Evolutionary conservation across 2,329 filamentous ascomycete genomes (phyloP).

Genomic region (Sclerotinia nivalis): DNA sequence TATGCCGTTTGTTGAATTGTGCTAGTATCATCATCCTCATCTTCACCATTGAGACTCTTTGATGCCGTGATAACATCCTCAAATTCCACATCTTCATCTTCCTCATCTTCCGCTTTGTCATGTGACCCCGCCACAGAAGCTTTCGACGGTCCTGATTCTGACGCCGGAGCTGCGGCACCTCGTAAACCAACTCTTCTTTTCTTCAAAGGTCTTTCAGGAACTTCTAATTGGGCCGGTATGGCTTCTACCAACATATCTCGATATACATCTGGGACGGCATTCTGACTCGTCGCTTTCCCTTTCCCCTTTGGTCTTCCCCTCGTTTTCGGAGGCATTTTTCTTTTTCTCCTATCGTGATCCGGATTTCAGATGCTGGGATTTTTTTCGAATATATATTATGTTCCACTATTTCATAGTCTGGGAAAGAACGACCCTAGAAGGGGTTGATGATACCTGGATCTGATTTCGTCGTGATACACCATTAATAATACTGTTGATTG

Average conservation of each 20-base stretch:
- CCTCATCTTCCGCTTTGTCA: conserved; percentile 34
- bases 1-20: conserved; percentile 44
- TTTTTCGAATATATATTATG: not conserved
- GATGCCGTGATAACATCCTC: conserved; percentile 38
- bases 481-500: not conserved
- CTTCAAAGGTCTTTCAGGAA: conserved; percentile 44
- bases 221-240: conserved; percentile 38
- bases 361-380: rapidly evolving
- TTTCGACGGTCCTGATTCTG: conserved; percentile 24
- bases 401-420: not conserved
- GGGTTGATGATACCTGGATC: not conserved
- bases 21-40: not conserved
- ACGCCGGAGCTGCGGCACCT: conserved; percentile 23
- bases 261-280: conserved; percentile 46
- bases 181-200: conserved; percentile 34
- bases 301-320: conserved; percentile 29
- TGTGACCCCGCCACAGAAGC: conserved; percentile 16
- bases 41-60: not conserved
- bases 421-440: not conserved
- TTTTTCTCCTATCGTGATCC: not conserved
- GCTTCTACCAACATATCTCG: conserved; percentile 49
- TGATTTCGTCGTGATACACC: no score
- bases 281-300: conserved; percentile 21
- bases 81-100: conserved; percentile 37
- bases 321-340: conserved; percentile 30